Base-by-base conservation (phyloP, 1,284 basidiomycete genomes). In the Rhodotorula sp. region DNA sequence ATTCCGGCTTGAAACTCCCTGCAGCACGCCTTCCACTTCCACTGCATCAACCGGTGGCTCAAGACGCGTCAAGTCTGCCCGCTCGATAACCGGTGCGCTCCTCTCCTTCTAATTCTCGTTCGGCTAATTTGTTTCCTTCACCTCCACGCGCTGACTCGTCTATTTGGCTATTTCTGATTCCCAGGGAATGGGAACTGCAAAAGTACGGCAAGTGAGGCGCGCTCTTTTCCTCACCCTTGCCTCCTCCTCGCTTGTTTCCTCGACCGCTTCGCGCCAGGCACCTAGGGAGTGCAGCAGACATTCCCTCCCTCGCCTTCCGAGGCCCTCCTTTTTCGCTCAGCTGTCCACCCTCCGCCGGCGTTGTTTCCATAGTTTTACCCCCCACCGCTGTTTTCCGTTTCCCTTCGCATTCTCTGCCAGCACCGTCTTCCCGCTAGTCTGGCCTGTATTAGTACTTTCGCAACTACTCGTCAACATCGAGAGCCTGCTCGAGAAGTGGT, bases 21-120 rank as follows among this genome's bases (percentile, higher is more conserved):
- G 69, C 79, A 98, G 95, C 96, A 99, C 81, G 96, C 96, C 7
- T 99, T 99, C 87, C 96, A 99, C 84, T 99, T 99, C 84, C 96
- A 99, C 83, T 99, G 96, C 83, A 99, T 99, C 81, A 97, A 95
- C 29, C 89, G 97, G 65, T 99, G 97, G 97, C 87, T 99, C 77
- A 99, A 99, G 87, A 98, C 97, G 26, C 88, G 97, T 77, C 97
- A 98, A 83, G 97, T 99, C 59, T 99, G 97, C 82, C 97, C 96
- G 5, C 84, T 99, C 70, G 97, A 99, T 83, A 99, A 99, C 84
- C 88, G 91, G 78, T 79, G 51, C 56, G 74, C 65, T 46, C 56
- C 43, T 51, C 57, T 39, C 31, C 23, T 46, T 15, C 58, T 5
- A 39, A 23, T 4, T n/a, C 51, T 5, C 58, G 15, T 46, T 62